Evolutionary conservation across 495 filamentous ascomycete species (phyloP), one percentile per base, ranked within the genome.

Genomic region (Hypoxylon perforatum): DNA sequence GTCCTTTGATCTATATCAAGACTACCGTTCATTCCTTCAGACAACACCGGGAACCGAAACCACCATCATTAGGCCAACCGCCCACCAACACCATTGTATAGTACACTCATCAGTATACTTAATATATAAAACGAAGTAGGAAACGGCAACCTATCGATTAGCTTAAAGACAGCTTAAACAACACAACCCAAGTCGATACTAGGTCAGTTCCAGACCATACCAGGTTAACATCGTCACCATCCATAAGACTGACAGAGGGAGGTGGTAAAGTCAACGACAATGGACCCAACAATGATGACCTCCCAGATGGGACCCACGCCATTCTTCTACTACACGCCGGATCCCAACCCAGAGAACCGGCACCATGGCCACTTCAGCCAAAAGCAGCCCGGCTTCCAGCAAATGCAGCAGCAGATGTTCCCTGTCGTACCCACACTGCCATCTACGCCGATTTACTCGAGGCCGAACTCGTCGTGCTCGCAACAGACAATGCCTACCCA

Each of bases 301-400:
- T 87, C 84, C 51, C 73, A 83, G 73, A 90, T 90, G 83, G 90
- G 88, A 44, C 91, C 92, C 73, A 84, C 91, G 53, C 81, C 91
- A 15, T 97, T 96, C 84, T 93, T 91, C 87, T 97, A 94, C 84
- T 98, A 97, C 80, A 90, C 87, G 65, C 89, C 89, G 58, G 92
- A 94, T 55, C 85, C 88, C 45, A 89, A 85, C 73, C 81, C 86
- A 45, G 91, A 96, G 75, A 86, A 85, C 73, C 81, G 89, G 73
- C 91, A 92, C 70, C 91, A 94, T 74, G 89, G 90, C 28, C 91
- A 92, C 74, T 97, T 93, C 83, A 86, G 89, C 63, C 87, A 88
- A 53, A 91, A 93, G 55, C 91, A 93, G 54, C 92, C 92, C 8
- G 82, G 82, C 61, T 77, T 82, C 35, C 75, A 76, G 19, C 76